These are phyloP conservation scores for Rhodotorula sp. DNA, from an alignment of 1,284 basidiomycete genomes.

Conservation along the genomic window DNA sequence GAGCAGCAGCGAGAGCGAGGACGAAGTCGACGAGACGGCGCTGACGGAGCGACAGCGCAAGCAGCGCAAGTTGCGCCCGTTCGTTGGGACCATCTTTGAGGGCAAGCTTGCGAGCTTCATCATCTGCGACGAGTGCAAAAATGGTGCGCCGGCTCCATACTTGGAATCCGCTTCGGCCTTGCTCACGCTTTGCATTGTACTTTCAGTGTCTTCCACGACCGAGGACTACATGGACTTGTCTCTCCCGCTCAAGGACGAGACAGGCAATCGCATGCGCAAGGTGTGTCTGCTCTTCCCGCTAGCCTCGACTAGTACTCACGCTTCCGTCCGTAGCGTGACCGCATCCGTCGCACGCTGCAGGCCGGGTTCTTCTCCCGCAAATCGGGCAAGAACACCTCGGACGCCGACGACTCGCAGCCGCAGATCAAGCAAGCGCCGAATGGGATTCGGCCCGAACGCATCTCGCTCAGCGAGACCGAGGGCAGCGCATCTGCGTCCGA, in stretches of 20 bases:
- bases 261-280: conserved; percentile 65
- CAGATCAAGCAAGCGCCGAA: conserved; percentile 12
- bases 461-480: conserved; percentile 35
- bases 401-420: conserved; percentile 1
- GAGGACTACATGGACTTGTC: conserved; percentile 93
- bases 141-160: no score
- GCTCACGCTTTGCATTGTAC: neutral
- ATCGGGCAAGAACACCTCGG: conserved; percentile 5
- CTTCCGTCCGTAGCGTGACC: conserved; percentile 28
- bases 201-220: conserved; percentile 74
- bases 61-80: conserved; percentile 59
- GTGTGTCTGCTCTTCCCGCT: conserved; percentile 27
- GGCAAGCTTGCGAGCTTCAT: conserved; percentile 84
- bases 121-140: conserved; percentile 88
- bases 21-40: conserved; percentile 10
- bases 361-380: conserved; percentile 36
- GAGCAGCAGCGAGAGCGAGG: conserved; percentile 9
- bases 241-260: conserved; percentile 77
- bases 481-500: conserved; percentile 27
- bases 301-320: neutral
- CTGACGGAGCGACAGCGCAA: conserved; percentile 46
- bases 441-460: conserved; percentile 7
- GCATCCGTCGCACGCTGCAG: conserved; percentile 35
- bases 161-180: no score
- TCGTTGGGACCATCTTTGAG: conserved; percentile 85